Evolutionary conservation across 2,329 filamentous ascomycete genomes (phyloP).

Genomic region (Gaeumannomyces tritici): DNA sequence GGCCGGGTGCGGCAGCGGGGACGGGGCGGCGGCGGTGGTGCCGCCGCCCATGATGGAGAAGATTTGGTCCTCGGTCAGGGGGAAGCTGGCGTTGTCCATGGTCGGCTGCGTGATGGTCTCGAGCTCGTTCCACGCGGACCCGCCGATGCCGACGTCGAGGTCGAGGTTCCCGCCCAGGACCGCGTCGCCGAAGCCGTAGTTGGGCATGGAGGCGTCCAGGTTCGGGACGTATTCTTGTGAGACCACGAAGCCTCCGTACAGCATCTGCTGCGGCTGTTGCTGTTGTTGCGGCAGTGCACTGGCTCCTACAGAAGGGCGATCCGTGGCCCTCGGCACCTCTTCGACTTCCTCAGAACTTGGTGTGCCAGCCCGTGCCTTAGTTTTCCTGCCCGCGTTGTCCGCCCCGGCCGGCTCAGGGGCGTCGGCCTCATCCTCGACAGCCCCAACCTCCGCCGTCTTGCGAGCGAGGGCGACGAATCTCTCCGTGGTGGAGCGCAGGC

Average conservation of each 20-base stretch:
- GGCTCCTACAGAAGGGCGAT: neutral
- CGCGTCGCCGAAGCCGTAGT: slow-evolving; percentile 5
- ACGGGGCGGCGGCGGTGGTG: slow-evolving; percentile 10
- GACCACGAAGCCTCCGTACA: slow-evolving; percentile 15
- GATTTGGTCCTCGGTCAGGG: slow-evolving; percentile 17
- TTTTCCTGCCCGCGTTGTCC: neutral
- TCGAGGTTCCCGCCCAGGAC: neutral
- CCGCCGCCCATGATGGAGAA: neutral
- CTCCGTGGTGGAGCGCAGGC: slow-evolving; percentile 47
- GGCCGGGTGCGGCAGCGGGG: slow-evolving; percentile 19
- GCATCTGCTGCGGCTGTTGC: neutral
- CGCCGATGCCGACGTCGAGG: neutral
- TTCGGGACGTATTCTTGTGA: slow-evolving; percentile 11
- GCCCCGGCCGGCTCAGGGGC: neutral
- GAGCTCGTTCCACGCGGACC: slow-evolving; percentile 19
- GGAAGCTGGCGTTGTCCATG: slow-evolving; percentile 43
- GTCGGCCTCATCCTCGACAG: slow-evolving; percentile 14
- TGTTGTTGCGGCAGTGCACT: neutral
- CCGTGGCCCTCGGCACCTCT: neutral
- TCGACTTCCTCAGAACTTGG: neutral
- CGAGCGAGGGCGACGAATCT: slow-evolving; percentile 48
- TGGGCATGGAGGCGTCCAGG: neutral
- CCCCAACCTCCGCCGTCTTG: slow-evolving; percentile 29
- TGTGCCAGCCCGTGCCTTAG: no score
- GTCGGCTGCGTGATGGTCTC: slow-evolving; percentile 43